Evolutionary conservation across 2,329 filamentous ascomycete genomes (phyloP).

Genomic region (Scedosporium apiospermum): DNA sequence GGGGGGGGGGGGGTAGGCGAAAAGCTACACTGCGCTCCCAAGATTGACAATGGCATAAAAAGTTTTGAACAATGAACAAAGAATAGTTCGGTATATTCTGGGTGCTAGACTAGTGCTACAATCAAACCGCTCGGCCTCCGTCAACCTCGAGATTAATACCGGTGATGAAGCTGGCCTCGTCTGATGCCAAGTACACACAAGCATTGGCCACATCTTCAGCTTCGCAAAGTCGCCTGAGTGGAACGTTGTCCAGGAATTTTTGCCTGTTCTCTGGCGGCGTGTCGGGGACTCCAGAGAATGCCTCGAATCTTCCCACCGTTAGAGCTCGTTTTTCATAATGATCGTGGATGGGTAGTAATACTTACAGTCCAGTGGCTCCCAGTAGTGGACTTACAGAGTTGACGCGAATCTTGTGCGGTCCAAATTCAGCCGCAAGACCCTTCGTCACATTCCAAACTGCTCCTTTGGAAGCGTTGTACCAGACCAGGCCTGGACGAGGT

Average conservation of each 20-base stretch:
- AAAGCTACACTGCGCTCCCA: too few relatives aligned
- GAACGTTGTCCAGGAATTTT: too few relatives aligned
- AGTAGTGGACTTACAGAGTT: constrained; percentile 60
- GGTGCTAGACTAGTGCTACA: too few relatives aligned
- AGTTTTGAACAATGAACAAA: too few relatives aligned
- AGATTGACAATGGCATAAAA: too few relatives aligned
- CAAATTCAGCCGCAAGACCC: constrained; percentile 57
- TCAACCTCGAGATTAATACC: constrained; percentile 10
- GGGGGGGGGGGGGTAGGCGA: too few relatives aligned
- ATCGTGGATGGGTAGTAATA: constrained; percentile 5
- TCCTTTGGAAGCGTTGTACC: constrained; percentile 76
- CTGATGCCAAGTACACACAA: constrained; percentile 5
- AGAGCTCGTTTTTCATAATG: too few relatives aligned
- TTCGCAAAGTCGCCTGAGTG: too few relatives aligned
- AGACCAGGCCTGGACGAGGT: constrained; percentile 66
- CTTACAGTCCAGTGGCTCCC: constrained; percentile 7
- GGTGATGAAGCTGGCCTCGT: constrained; percentile 6
- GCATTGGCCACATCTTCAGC: constrained; percentile 6
- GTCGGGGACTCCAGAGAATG: too few relatives aligned
- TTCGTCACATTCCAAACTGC: constrained; percentile 42
- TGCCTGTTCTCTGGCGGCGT: too few relatives aligned
- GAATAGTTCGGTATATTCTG: too few relatives aligned
- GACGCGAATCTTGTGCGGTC: constrained; percentile 70
- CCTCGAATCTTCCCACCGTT: too few relatives aligned
- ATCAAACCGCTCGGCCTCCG: constrained; percentile 2